Evolutionary conservation across 768 basidiomycete species (phyloP).

Genomic region (Phanerochaete carnosa): DNA sequence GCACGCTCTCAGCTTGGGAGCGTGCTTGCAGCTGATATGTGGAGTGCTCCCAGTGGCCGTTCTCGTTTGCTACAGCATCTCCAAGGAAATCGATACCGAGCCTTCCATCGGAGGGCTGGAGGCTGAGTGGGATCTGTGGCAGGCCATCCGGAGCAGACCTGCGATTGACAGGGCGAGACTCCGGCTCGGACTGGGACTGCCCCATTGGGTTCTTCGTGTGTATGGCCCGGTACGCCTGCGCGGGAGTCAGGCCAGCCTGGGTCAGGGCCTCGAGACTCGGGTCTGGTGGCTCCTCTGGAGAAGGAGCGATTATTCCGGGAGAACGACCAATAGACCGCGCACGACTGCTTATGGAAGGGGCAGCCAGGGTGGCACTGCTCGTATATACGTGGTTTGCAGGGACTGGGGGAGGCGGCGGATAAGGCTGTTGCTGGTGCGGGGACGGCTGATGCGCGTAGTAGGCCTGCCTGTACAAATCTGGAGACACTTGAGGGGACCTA

Average conservation of each 20-base stretch:
- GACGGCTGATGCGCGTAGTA: slow-evolving; percentile 31
- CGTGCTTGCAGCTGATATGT: slow-evolving; percentile 45
- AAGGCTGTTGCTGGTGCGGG: slow-evolving; percentile 18
- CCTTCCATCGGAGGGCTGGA: slow-evolving; percentile 56
- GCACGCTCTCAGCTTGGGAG: slow-evolving; percentile 20
- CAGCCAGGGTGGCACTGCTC: slow-evolving; percentile 23
- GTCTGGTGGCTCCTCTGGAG: slow-evolving; percentile 49
- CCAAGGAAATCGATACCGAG: slow-evolving; percentile 55
- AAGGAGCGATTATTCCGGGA: slow-evolving; percentile 43
- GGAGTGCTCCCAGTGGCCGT: slow-evolving; percentile 45
- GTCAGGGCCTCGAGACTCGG: slow-evolving; percentile 40
- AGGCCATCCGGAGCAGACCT: slow-evolving; percentile 25
- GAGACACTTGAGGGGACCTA: slow-evolving; percentile 18
- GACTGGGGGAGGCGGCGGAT: slow-evolving; percentile 22
- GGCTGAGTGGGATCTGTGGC: slow-evolving; percentile 37
- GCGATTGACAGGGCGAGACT: slow-evolving; percentile 20
- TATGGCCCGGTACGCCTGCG: slow-evolving; percentile 78
- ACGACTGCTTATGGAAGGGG: slow-evolving; percentile 38
- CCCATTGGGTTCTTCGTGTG: slow-evolving; percentile 44
- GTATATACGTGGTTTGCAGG: neutral
- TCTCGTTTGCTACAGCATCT: slow-evolving; percentile 34
- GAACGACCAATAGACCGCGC: slow-evolving; percentile 50
- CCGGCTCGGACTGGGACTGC: slow-evolving; percentile 29
- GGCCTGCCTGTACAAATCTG: slow-evolving; percentile 34
- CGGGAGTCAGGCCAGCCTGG: slow-evolving; percentile 61